Evolutionary conservation across 2,329 filamentous ascomycete species (phyloP).

Genomic region (Penicillium hesseltinei): DNA sequence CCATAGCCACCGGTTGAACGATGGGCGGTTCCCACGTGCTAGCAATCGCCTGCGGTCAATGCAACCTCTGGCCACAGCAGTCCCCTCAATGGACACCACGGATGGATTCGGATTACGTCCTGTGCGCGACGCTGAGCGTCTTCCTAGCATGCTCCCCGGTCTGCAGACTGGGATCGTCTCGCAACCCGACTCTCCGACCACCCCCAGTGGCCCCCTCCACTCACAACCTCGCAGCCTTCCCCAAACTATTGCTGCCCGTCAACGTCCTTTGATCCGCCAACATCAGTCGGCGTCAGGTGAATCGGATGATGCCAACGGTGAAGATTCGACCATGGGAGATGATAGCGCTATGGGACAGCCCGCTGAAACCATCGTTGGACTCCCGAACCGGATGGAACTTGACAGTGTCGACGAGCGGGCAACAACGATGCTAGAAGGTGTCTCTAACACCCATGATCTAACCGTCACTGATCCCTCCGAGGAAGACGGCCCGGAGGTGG

Average conservation of each 20-base stretch:
- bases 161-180: conserved; percentile 69
- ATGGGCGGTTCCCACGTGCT: conserved; percentile 43
- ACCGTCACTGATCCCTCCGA: conserved; percentile 77
- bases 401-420: conserved; percentile 84
- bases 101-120: conserved; percentile 74
- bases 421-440: conserved; percentile 66
- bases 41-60: conserved; percentile 54
- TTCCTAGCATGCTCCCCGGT: conserved; percentile 76
- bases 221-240: conserved; percentile 56
- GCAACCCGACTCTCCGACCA: conserved; percentile 90
- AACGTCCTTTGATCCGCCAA: conserved; percentile 83
- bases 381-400: conserved; percentile 79
- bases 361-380: conserved; percentile 70
- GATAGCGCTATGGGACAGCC: conserved; percentile 52
- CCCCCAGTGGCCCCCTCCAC: conserved; percentile 68
- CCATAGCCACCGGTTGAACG: conserved; percentile 49
- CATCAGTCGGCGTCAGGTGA: conserved; percentile 84
- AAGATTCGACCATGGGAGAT: conserved; percentile 75
- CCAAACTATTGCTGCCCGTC: conserved; percentile 57
- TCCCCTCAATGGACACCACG: conserved; percentile 65
- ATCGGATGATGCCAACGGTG: conserved; percentile 78
- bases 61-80: conserved; percentile 66
- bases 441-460: conserved; percentile 69
- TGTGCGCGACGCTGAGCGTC: conserved; percentile 75
- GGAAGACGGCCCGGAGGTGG: conserved; percentile 67